Conservation (phyloP, 192 early-diverging fungal genomes). For the Spinellus fusiger region DNA sequence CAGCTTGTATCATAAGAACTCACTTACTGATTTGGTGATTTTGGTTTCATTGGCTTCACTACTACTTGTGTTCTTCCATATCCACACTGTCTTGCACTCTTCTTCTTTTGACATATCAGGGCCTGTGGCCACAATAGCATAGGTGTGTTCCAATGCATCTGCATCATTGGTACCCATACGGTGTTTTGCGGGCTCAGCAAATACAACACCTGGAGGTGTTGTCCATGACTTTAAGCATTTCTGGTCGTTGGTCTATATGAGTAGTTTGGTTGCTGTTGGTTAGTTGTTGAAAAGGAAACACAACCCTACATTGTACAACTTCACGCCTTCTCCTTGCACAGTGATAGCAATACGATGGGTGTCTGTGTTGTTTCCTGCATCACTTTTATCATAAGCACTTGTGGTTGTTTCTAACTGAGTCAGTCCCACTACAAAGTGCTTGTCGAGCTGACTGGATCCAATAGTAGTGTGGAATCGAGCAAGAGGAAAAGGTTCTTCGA, state of each 20-base stretch:
- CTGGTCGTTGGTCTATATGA: constrained; percentile 40
- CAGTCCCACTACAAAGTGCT: constrained; percentile 17
- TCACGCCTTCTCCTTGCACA: constrained; percentile 45
- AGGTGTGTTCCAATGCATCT: constrained; percentile 31
- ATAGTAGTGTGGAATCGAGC: constrained; percentile 37
- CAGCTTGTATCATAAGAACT: neutral
- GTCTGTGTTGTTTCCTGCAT: constrained; percentile 5
- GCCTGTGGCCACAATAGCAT: constrained; percentile 42
- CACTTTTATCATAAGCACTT: constrained; percentile 12
- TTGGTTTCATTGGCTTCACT: constrained; percentile 15
- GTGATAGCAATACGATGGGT: constrained; percentile 37
- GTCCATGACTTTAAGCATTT: constrained; percentile 47
- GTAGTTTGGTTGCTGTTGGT: neutral
- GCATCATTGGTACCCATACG: constrained; percentile 12
- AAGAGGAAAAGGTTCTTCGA: constrained; percentile 46
- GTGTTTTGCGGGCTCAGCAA: constrained; percentile 37
- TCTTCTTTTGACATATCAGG: constrained; percentile 41
- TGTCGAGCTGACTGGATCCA: constrained; percentile 13
- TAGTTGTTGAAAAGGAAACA: neutral
- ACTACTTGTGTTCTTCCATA: constrained; percentile 34
- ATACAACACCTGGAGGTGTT: constrained; percentile 41
- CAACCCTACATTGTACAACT: constrained; percentile 44
- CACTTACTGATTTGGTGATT: constrained; percentile 27
- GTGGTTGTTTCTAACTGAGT: constrained; percentile 17
- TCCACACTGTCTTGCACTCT: constrained; percentile 42